Evolutionary conservation across 225 moss, liverwort and hornwort species (phyloP), one percentile per base, ranked within the genome.

Genomic region (Bryoerythrophyllum caledonicum): DNA sequence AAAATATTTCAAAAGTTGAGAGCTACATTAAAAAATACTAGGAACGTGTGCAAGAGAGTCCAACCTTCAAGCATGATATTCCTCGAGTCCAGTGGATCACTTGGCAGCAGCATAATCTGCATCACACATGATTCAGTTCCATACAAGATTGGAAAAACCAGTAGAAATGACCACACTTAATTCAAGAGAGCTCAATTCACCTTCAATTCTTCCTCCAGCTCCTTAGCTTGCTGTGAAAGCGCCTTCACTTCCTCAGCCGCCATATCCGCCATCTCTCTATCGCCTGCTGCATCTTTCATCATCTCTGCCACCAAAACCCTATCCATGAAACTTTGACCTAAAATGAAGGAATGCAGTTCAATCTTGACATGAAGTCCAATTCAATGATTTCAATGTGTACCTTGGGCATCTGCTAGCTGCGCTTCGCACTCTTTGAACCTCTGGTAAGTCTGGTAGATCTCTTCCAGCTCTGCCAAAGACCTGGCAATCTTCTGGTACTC

Each of bases 61-160:
- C 70, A 25, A 96, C 94, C 96, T 93, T 99, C 99, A 62, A 99
- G 95, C 99, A 99, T 95, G 32, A 84, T 99, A 80, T 99, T 99
- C 73, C 99, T 79, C 20, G 89, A 64, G 85, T 99, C 99, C 77
- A 99, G 80, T 46, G 99, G 63, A 51, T 99, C 86, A 73, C 82
- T 85, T 56, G 99, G 99, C 78, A 99, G 77, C 61, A 95, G 84
- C 70, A 99, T 90, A 68, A 93, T 65, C 97, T 96, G 92, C 68
- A 49, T 49, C 17, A 43, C 19, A 67, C 24, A 55, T 30, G 46
- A 25, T 32, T 60, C 21, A 17, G 10, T 21, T 56, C 30, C 43
- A 38, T 56, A 67, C 20, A 56, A 38, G 24, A 25, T 58, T 7
- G 5, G 55, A 52, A 76, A 54, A 38, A 53, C 10, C n/a, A 71